Evolutionary conservation across 2,329 filamentous ascomycete species (phyloP), one percentile per base, ranked within the genome.

Genomic region (Paecilomyces niveus): DNA sequence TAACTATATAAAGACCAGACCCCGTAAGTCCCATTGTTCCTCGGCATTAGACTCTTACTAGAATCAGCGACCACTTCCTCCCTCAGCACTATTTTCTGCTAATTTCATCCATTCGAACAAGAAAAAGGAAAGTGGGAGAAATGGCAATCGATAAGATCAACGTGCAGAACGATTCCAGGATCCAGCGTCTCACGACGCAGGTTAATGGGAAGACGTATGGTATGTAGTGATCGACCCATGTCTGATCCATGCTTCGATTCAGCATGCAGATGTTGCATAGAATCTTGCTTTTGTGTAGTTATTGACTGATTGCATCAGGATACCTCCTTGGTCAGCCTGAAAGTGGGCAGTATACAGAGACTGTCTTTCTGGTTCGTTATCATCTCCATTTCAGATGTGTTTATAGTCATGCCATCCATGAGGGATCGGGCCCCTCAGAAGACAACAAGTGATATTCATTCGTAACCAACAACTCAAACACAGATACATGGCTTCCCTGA

Each of bases 401-500:
- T 50, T n/a, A 10, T 29, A 29, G 26, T 3, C 5, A 29, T 22
- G 26, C 26, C 26, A 29, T 29, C 7, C 26, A 2, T 29, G 26
- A 29, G 3, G 26, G 24, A 26, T 26, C 24, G 24, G 7, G 2
- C 26, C 26, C 26, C 26, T 29, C 26, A 29, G 26, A 29, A 29
- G 3, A 29, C 7, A 4, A 29, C 24, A 26, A 26, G 24, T 7
- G 5, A 6, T 29, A 29, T 45, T n/a, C 11, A 21, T 31, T 9
- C 10, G 49, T 39, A 39, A 11, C 50, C 3, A n/a, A 33, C 26
- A 35, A 61, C 26, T 18, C 2, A 35, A 13, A 26, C 18, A 50
- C 56, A 83, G 80, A 78, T 89, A 68, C 89, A 92, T 74, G 92
- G 92, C 64, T 95, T 87, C 76, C 92, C 92, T 0, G 92, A 96